Base-by-base conservation (phyloP, 345 rosid species). In the Sapria himalayana region DNA sequence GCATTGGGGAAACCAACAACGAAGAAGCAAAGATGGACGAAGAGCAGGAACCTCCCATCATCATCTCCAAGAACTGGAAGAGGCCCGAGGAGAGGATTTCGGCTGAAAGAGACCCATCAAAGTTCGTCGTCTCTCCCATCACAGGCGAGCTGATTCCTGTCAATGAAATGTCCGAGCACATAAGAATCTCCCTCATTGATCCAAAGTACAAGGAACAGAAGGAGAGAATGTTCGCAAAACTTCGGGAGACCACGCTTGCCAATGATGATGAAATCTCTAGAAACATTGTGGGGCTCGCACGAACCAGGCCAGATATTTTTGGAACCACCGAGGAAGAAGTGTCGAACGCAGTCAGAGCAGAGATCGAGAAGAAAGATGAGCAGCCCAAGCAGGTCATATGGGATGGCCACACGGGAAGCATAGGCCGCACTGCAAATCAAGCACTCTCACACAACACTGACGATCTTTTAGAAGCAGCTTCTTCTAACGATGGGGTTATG, bases 301-400 rank as follows among this genome's bases (percentile, higher is more conserved):
- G 92, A 33, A 54, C 66, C 10, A 79, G 94, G 49, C 94, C 94
- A 18, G 94, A 82, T 78, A 82, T 82, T 19, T 78, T 78, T 59
- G 94, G 94, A 20, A 82, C 94, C 15, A 81, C 94, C 0, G 94
- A 81, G 66, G 94, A 81, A 62, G 94, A 81, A 70, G 94, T 81
- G 29, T 81, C 94, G 24, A 81, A 81, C 61, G 94, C 94, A 22
- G 94, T 81, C 8, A 78, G 72, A 62, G 94, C 91, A 22, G 94
- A 81, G 65, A 81, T 81, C 46, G 91, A 81, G 69, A 81, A 81
- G 67, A 80, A 76, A 57, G 91, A 81, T 48, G 94, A 81, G 62
- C 94, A 81, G 39, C 89, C 93, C 14, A 77, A 68, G 58, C 93
- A 81, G 64, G 79, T 81, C 14, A 78, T 81, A 59, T 81, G 94